Evolutionary conservation across 2,329 filamentous ascomycete species (phyloP), one percentile per base, ranked within the genome.

Genomic region (Penicillium sp.): DNA sequence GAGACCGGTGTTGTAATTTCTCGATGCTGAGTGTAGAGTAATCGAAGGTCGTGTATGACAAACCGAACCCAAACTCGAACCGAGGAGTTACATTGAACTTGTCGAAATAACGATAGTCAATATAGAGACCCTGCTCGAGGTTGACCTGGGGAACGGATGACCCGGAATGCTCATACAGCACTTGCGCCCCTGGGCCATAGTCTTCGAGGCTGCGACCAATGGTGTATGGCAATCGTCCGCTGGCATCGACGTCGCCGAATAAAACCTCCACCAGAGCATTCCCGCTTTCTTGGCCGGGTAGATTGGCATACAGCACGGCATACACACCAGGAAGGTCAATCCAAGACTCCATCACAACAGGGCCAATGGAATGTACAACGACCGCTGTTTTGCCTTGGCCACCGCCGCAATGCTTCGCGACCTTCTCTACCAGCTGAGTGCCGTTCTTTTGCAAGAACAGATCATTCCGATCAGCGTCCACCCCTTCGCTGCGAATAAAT

Each of bases 61-160:
- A 78, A 0, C 91, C 92, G 52, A 84, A 91, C 0, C 92, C 91
- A 60, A 96, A 96, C 39, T 89, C 87, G 64, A 85, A 96, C 1
- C 87, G 85, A 0, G 91, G 91, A 4, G 77, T 76, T 52, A 93
- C 84, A 49, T 78, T 75, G 46, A 85, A 70, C 64, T 86, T 88
- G 74, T 95, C 90, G 59, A 96, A 91, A 68, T 91, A 81, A 11
- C 90, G 84, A 72, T 96, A 95, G 73, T 96, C 92, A 58, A 95
- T 84, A 64, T 91, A 91, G 0, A 95, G 72, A 0, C 89, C 89
- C 64, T 95, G 89, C 1, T 77, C 79, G 65, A 93, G 95, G 56
- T 89, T 84, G 59, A 95, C 88, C 64, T 95, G 89, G 0, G 89
- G 88, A 1, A 85, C 75, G 13, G 36, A 45, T 3, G 87, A 73